Base-by-base conservation (phyloP, 192 early-diverging fungal genomes). In the Powellomyces hirtus region DNA sequence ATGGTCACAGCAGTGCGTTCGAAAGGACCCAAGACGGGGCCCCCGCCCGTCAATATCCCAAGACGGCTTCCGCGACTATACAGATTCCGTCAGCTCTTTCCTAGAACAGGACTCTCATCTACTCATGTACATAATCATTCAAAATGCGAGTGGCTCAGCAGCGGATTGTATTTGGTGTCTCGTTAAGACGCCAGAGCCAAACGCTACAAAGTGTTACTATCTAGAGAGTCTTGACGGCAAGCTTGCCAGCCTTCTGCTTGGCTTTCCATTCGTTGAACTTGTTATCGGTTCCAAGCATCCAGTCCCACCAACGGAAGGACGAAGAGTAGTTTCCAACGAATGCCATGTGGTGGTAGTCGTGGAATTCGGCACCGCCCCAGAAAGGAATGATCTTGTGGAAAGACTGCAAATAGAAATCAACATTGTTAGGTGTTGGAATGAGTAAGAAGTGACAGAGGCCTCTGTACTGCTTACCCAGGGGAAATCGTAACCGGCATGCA, bases 401-500 rank as follows among this genome's bases (percentile, higher is more conserved):
- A 6, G 67, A 59, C 67, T 69, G 13, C 18, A 60, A 56, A 56
- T 18, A 29, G 53, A 56, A 56, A 56, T 13, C 11, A 42, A 42
- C 40, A 42, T 13, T 13, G 40, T 10, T 13, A 42, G 10, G 40
- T 13, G 40, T n/a, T 10, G 40, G 40, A 42, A 42, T n/a, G 40
- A 42, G n/a, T 13, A 13, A 10, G 40, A 42, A 42, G n/a, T n/a
- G 40, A 42, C 11, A 42, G 40, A 42, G 40, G 40, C 11, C n/a
- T n/a, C n/a, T n/a, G 93, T 92, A 16, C 89, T 85, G 13, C 93
- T 93, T 59, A 91, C 91, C 93, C 94, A 95, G 77, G 96, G 96
- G 70, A 96, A 98, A 67, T 95, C 93, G 71, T 98, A 98, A 1
- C 96, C 96, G 37, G 91, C 93, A 77, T 98, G 96, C 55, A 93